Evolutionary conservation across 2,329 filamentous ascomycete species (phyloP), one percentile per base, ranked within the genome.

Genomic region (Fusarium subtropicale): DNA sequence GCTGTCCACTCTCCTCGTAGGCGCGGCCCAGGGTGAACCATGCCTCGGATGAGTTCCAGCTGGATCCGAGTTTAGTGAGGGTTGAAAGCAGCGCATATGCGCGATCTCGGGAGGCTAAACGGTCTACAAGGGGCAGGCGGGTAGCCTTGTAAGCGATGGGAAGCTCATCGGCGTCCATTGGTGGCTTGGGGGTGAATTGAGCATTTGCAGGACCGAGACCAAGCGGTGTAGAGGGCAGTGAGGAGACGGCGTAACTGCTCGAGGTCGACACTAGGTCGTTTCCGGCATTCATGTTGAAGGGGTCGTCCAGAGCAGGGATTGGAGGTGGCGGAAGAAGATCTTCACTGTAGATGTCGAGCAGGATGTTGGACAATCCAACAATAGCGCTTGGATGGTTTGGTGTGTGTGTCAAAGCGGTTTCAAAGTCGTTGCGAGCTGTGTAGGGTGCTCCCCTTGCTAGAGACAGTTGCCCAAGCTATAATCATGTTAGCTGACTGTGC

Each of bases 11-110:
- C 76, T 94, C 89, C 79, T 99, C 96, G 75, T 97, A 92, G 12
- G 93, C 94, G 67, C 93, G 86, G 1, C 94, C 92, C 34, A 99
- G 86, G 7, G 91, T 88, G 75, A 93, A 95, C 96, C 96, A 99
- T 7, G 95, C 96, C 77, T 98, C 96, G 1, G 92, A 90, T 77
- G 91, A 88, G 79, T 97, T 95, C 96, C 96, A 99, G 0, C 93
- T 92, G 15, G 84, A 86, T 11, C 95, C 95, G 11, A 94, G 87
- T 77, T 94, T 97, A 4, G 94, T 98, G 55, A 98, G 82, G 0
- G 89, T 88, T 0, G 91, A 92, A 4, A 99, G 84, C 18, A 99
- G 85, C 15, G 90, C 91, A 76, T 94, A 96, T 0, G 96, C 96
- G 52, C 96, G 88, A 76, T 98, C 96, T 22, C 95, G 89, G 18